These are phyloP conservation scores for Aspergillus latus DNA, from an alignment of 2,329 filamentous ascomycete species.

Conservation along the genomic window DNA sequence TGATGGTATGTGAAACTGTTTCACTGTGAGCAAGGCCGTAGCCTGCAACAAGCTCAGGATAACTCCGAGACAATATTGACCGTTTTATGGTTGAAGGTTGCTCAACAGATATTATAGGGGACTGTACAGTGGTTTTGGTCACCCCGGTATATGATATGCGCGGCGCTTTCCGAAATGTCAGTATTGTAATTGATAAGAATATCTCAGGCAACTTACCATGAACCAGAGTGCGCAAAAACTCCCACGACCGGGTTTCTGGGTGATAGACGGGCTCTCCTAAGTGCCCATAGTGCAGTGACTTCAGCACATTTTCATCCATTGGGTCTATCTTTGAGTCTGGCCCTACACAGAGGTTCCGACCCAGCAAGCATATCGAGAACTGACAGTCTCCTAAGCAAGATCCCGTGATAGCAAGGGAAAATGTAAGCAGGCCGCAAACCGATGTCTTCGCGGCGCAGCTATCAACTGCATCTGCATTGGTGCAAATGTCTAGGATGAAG, in stretches of 20 bases:
- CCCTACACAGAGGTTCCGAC: constrained; percentile 24
- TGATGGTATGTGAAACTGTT: constrained; percentile 34
- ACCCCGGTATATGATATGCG: constrained; percentile 33
- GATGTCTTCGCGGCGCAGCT: not conserved
- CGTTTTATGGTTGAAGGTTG: constrained; percentile 22
- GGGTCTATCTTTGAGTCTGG: constrained; percentile 43
- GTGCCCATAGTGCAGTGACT: constrained; percentile 59
- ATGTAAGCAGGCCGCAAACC: not conserved
- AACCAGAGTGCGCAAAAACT: constrained; percentile 44
- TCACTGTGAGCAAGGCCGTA: constrained; percentile 34
- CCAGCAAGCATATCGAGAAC: constrained; percentile 33
- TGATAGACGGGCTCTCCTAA: constrained; percentile 55
- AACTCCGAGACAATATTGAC: constrained; percentile 27
- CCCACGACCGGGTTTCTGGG: constrained; percentile 49
- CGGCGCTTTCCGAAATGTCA: constrained; percentile 19
- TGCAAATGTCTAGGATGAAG: constrained; percentile 7
- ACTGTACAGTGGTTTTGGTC: constrained; percentile 28
- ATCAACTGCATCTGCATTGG: constrained; percentile 3
- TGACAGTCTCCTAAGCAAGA: not conserved
- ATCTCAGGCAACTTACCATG: constrained; percentile 24
- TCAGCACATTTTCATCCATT: constrained; percentile 56
- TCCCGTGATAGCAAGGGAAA: not conserved
- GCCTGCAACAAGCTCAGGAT: constrained; percentile 39
- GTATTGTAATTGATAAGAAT: not conserved
- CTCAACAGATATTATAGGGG: constrained; percentile 21